phyloP scores from a whole-genome alignment of 768 basidiomycete genomes.

The Chalciporus chontae region DNA sequence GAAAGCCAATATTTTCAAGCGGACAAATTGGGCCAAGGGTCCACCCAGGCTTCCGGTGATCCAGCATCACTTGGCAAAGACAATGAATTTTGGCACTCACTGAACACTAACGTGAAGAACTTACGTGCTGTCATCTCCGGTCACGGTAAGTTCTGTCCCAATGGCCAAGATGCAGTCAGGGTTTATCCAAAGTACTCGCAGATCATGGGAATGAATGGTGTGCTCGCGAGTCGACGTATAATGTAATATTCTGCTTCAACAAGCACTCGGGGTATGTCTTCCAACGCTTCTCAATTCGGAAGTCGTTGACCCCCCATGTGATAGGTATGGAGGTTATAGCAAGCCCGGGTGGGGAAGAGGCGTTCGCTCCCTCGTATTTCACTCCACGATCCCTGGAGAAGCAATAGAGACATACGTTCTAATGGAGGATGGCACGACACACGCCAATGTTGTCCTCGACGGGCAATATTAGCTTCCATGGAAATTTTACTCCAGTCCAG shows the following conservation, averaged over 20 bases:
- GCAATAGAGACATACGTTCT: conserved; percentile 63
- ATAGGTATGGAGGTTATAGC: conserved; percentile 63
- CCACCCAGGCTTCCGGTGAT: conserved; percentile 53
- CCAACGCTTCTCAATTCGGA: background rate
- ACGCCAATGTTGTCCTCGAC: conserved; percentile 52
- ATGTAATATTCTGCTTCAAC: conserved; percentile 68
- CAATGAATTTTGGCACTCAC: conserved; percentile 56
- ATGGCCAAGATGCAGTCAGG: background rate
- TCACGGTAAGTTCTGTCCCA: conserved; percentile 46
- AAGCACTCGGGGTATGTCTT: conserved; percentile 66
- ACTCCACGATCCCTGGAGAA: conserved; percentile 40
- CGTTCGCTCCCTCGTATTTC: conserved; percentile 60
- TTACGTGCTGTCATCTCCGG: conserved; percentile 67
- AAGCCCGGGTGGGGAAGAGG: conserved; percentile 56
- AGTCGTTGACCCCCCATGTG: background rate
- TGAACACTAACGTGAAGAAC: conserved; percentile 59
- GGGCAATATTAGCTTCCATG: conserved; percentile 27
- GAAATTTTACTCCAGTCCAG: too few species aligned
- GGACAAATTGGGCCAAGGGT: conserved; percentile 51
- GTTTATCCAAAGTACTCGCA: conserved; percentile 20
- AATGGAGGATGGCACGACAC: conserved; percentile 55
- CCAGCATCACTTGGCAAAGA: conserved; percentile 44
- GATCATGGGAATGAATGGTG: conserved; percentile 85
- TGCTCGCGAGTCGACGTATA: conserved; percentile 55
- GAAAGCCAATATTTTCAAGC: conserved; percentile 32